Evolutionary conservation across 768 basidiomycete genomes (phyloP), one percentile per base, ranked within the genome.

Genomic region (Lactarius pseudohatsudake): DNA sequence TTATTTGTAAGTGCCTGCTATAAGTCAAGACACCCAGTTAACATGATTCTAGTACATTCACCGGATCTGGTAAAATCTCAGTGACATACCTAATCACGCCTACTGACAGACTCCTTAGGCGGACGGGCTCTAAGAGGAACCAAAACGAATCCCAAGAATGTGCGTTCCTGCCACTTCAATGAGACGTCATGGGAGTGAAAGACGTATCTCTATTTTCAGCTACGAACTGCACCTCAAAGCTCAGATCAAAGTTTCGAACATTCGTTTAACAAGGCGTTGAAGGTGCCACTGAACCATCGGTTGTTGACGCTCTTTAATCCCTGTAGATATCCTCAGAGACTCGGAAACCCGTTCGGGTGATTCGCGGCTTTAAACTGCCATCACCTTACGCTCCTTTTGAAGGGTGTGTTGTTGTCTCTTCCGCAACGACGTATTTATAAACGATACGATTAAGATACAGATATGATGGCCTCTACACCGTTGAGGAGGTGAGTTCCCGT

Each of bases 91-190:
- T n/a, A 57, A 30, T 57, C 30, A 22, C 5, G 10, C 26, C 6
- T 22, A 26, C 43, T 67, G 18, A 63, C 15, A 7, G 7, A 3
- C 5, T 40, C 30, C 50, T 26, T 67, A 85, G 94, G 94, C 45
- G 95, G 95, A 11, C 84, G 95, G 41, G 89, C 95, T 75, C 80
- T 96, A 47, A 93, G 82, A 75, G 95, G 95, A 13, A 96, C 95
- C 0, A 89, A 89, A 74, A 75, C 79, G 3, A 83, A 84, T 2
- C 94, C 91, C 0, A 95, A 96, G 76, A 96, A 96, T 77, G 92
- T 92, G 59, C 41, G 84, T 13, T 10, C 43, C 20, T 41, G 43
- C 47, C 58, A 50, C 61, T 43, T 60, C 50, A 34, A 58, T 58
- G 26, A 57, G 58, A 32, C 11, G 43, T 34, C 0, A 26, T 62